Evolutionary conservation across 441 rosid genomes (phyloP).

Genomic region (Pelargonium exstipulatum): DNA sequence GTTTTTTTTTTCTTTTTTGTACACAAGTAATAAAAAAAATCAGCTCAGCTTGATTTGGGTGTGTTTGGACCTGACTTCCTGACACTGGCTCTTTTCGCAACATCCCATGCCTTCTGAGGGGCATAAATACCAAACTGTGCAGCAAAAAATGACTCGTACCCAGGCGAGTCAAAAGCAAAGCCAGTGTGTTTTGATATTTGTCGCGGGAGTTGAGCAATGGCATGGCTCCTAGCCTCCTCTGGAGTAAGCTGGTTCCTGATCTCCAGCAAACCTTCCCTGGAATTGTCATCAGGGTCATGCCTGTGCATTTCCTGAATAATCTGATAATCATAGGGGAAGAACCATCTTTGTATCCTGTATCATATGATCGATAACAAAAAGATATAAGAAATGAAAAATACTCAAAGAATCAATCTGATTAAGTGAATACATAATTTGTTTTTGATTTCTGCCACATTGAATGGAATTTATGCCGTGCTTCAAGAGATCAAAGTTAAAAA

Average conservation of each 20-base stretch:
- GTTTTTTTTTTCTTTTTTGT: slow-evolving; percentile 12
- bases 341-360: slow-evolving; percentile 82
- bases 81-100: slow-evolving; percentile 89
- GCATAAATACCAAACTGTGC: slow-evolving; percentile 77
- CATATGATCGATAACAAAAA: slow-evolving; percentile 2
- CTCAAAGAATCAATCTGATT: not conserved
- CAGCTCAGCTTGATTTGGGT: slow-evolving; percentile 37
- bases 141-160: slow-evolving; percentile 93
- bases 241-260: slow-evolving; percentile 59
- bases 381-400: not conserved
- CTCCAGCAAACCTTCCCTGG: slow-evolving; percentile 44
- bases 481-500: not conserved
- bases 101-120: slow-evolving; percentile 98
- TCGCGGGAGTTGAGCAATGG: slow-evolving; percentile 80
- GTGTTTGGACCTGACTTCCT: slow-evolving; percentile 42
- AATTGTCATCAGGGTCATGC: slow-evolving; percentile 58
- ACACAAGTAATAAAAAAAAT: slow-evolving; percentile 14
- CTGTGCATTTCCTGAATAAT: slow-evolving; percentile 82
- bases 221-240: slow-evolving; percentile 74
- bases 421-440: not conserved
- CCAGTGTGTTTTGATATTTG: slow-evolving; percentile 92
- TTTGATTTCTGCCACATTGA: not conserved
- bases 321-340: slow-evolving; percentile 90
- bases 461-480: slow-evolving; percentile 7
- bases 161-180: slow-evolving; percentile 95